These are phyloP conservation scores for Colletotrichum chrysophilum DNA, from an alignment of 2,329 filamentous ascomycete genomes.

Conservation along the genomic window DNA sequence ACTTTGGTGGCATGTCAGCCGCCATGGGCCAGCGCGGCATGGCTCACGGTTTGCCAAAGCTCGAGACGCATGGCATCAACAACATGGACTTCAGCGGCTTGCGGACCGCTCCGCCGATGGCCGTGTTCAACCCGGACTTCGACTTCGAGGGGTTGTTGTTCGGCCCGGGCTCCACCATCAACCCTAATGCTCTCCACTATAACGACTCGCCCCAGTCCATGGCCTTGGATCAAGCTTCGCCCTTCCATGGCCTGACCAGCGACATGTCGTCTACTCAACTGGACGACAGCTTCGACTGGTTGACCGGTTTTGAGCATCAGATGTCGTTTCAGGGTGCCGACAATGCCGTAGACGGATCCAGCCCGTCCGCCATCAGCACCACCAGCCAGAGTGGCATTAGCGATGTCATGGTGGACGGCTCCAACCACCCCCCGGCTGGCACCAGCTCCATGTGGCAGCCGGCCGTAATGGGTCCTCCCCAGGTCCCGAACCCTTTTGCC, in stretches of 20 bases:
- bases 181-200: constrained; percentile 81
- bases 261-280: constrained; percentile 60
- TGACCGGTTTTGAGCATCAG: constrained; percentile 78
- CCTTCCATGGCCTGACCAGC: constrained; percentile 64
- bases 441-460: constrained; percentile 72
- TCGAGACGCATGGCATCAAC: constrained; percentile 76
- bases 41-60: constrained; percentile 74
- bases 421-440: constrained; percentile 63
- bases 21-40: constrained; percentile 70
- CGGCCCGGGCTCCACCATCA: constrained; percentile 69
- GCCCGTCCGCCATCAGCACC: constrained; percentile 93
- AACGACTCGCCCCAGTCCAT: constrained; percentile 76
- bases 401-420: constrained; percentile 88
- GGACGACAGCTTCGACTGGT: constrained; percentile 85
- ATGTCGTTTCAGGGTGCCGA: constrained; percentile 77
- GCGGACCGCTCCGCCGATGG: constrained; percentile 75
- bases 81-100: constrained; percentile 72
- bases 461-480: constrained; percentile 71
- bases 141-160: constrained; percentile 76
- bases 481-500: constrained; percentile 72
- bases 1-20: constrained; percentile 76
- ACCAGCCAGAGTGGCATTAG: constrained; percentile 91
- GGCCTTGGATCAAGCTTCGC: constrained; percentile 65
- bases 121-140: constrained; percentile 70
- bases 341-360: constrained; percentile 88